A percentile compares a stretch with the other conserved stretches of the same genome.
Evolutionary conservation across 805 yeast species (phyloP).

Genomic region (Lachancea cidri): DNA sequence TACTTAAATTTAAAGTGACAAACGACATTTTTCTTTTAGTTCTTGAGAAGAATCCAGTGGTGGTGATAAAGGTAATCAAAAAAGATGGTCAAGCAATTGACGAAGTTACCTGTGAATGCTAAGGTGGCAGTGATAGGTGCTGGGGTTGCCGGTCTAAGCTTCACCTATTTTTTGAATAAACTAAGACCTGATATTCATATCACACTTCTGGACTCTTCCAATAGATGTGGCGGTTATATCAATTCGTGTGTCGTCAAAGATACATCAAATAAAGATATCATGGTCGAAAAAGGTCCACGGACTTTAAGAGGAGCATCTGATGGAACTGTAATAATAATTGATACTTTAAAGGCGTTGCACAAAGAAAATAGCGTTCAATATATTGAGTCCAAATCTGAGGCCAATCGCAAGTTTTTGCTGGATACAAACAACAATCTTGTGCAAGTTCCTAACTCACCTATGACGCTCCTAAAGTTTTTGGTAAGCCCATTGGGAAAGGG

Average conservation of each 20-base stretch:
- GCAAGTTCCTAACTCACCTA: constrained; percentile 47
- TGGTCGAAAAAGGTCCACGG: constrained; percentile 81
- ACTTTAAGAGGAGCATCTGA: constrained; percentile 79
- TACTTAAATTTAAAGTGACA: no score
- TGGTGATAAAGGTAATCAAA: neutral
- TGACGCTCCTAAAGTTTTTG: constrained; percentile 34
- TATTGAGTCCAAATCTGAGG: constrained; percentile 50
- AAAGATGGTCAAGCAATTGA: constrained; percentile 16
- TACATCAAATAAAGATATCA: constrained; percentile 21
- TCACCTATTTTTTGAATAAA: constrained; percentile 58
- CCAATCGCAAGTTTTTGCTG: constrained; percentile 68
- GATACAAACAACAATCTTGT: constrained; percentile 42
- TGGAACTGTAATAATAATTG: constrained; percentile 68
- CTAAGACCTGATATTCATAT: constrained; percentile 75
- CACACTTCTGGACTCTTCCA: constrained; percentile 52
- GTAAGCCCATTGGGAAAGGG: constrained; percentile 42
- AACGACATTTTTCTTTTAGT: no score
- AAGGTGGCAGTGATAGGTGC: constrained; percentile 75
- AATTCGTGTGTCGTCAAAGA: constrained; percentile 41
- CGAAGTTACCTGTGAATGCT: constrained; percentile 28
- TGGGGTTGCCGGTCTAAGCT: constrained; percentile 82
- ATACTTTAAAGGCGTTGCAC: constrained; percentile 46
- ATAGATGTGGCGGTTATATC: constrained; percentile 77
- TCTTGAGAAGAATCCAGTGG: no score
- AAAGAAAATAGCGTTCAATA: constrained; percentile 49